A percentile compares a stretch with the other conserved stretches of the same genome.
Conservation (phyloP, 805 yeast genomes). For the Yamadazyma olivae region DNA sequence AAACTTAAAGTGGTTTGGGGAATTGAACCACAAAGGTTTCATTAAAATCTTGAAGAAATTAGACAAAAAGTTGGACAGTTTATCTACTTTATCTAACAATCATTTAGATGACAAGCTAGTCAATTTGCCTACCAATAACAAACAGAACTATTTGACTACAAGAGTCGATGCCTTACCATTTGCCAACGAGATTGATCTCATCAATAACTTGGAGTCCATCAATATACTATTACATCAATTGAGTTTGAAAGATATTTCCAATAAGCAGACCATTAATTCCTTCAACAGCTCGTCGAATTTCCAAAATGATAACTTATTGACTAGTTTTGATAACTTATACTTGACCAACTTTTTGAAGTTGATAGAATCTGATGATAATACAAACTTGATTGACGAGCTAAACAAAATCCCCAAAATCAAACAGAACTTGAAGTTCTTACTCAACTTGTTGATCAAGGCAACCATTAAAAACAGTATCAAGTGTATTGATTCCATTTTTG, state of each 20-base stretch:
- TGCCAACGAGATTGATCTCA: conserved; percentile 65
- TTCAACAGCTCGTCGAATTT: no score
- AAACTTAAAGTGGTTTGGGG: conserved; percentile 91
- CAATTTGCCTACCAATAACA: conserved; percentile 30
- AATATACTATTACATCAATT: conserved; percentile 51
- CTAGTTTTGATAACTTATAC: conserved; percentile 9
- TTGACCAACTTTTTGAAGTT: conserved; percentile 9
- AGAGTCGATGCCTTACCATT: conserved; percentile 74
- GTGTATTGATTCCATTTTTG: conserved; percentile 58
- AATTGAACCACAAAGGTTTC: conserved; percentile 86
- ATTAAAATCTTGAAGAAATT: conserved; percentile 84
- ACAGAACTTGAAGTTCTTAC: conserved; percentile 47
- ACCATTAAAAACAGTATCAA: conserved; percentile 51
- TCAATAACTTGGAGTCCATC: conserved; percentile 49
- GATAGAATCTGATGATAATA: conserved; percentile 41
- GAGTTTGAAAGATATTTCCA: conserved; percentile 28
- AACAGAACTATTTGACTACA: conserved; percentile 48
- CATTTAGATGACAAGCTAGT: conserved; percentile 7
- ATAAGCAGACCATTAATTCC: not conserved
- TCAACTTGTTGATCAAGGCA: conserved; percentile 64
- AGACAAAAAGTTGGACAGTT: conserved; percentile 63
- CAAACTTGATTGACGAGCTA: conserved; percentile 42
- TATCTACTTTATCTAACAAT: conserved; percentile 16
- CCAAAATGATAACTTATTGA: conserved; percentile 4
- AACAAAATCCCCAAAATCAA: conserved; percentile 30